phyloP scores from a whole-genome alignment of 129 eudicot genomes.

The Chrysanthemum makinoi region DNA sequence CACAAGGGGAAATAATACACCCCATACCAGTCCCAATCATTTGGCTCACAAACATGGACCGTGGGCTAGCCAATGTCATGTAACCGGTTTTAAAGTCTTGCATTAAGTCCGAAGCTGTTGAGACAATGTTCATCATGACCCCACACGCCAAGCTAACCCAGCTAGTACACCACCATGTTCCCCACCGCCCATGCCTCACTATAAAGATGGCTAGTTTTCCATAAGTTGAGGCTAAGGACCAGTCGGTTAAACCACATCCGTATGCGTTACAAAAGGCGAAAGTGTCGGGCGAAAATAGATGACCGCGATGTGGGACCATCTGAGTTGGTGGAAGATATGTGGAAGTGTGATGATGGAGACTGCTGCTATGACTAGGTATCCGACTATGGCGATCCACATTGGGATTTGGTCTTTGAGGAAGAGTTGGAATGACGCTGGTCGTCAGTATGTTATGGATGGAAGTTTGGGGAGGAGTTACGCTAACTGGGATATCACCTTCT shows the following conservation, averaged over 20 bases:
- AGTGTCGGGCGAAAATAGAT: conserved; percentile 69
- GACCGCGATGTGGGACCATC: conserved; percentile 69
- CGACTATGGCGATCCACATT: conserved; percentile 62
- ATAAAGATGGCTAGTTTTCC: conserved; percentile 93
- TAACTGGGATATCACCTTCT: conserved; percentile 45
- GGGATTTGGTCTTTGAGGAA: conserved; percentile 92
- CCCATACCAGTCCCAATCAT: conserved; percentile 95
- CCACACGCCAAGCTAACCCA: conserved; percentile 97
- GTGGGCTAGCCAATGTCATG: conserved; percentile 89
- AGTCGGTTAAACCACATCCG: conserved; percentile 96
- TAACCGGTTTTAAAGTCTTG: conserved; percentile 98
- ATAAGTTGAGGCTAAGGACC: conserved; percentile 94
- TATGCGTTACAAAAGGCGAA: conserved; percentile 94
- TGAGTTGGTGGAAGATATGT: conserved; percentile 66
- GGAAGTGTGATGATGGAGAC: conserved; percentile 68
- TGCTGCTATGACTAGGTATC: conserved; percentile 57
- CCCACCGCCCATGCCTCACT: conserved; percentile 95
- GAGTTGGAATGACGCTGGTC: conserved; percentile 65
- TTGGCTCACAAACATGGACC: conserved; percentile 98
- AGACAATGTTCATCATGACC: conserved; percentile 97
- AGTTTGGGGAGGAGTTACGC: conserved; percentile 17
- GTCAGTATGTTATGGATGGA: conserved; percentile 44
- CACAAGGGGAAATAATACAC: conserved; percentile 87
- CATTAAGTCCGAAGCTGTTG: conserved; percentile 90
- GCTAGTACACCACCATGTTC: conserved; percentile 82